These are phyloP conservation scores for Citrullus colocynthis DNA, from an alignment of 306 rosid species.

Conservation along the genomic window DNA sequence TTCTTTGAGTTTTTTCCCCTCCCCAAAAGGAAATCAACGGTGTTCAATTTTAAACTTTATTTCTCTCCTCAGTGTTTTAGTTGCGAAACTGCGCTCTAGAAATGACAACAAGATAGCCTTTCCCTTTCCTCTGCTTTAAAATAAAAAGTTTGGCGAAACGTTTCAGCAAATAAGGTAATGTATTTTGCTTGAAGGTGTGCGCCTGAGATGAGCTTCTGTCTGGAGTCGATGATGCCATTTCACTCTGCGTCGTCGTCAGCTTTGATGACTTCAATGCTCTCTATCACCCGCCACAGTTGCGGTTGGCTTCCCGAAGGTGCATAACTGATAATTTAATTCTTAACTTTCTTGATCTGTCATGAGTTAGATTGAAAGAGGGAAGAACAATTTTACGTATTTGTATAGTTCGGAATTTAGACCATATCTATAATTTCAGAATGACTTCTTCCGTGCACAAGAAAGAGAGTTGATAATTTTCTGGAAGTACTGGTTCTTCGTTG, in stretches of 20 bases:
- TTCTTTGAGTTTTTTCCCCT: not conserved
- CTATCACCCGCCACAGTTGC: constrained; percentile 33
- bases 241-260: constrained; percentile 80
- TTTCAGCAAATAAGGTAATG: not conserved
- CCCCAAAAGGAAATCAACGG: not conserved
- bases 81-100: too few species aligned
- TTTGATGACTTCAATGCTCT: constrained; percentile 80
- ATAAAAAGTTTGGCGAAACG: not conserved
- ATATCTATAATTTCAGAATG: not conserved
- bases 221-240: constrained; percentile 80
- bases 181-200: constrained; percentile 36
- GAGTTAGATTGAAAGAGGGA: not conserved
- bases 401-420: not conserved
- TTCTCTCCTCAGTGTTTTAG: not conserved
- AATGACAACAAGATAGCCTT: too few species aligned
- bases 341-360: not conserved
- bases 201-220: constrained; percentile 59
- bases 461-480: not conserved
- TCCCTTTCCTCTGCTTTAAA: too few species aligned
- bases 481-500: not conserved
- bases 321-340: constrained; percentile 2
- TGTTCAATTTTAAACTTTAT: not conserved
- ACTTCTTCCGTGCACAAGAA: not conserved
- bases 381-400: not conserved
- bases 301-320: constrained; percentile 81